Base-by-base conservation (phyloP, 129 eudicot genomes). In the Artemisia annua region DNA sequence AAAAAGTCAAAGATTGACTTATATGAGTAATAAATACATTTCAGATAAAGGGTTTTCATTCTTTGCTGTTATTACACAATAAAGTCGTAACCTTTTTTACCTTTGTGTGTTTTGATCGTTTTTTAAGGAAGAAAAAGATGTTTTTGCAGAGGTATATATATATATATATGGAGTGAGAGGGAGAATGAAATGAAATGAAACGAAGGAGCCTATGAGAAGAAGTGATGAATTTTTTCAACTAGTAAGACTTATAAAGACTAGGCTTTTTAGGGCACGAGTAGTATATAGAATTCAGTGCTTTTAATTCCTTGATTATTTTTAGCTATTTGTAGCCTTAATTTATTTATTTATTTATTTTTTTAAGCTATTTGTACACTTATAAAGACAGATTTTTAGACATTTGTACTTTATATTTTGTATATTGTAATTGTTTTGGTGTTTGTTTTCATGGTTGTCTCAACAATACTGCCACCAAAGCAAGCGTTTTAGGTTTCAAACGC, bases 181-280 rank as follows among this genome's bases (percentile, higher is more conserved):
- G 28, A 56, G 28, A 56, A 56, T 56, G 70, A 32, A 30, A 30
- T 30, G 70, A 19, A 30, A 30, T 30, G 35, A 12, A 49, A 52
- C 18, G 51, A 51, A 63, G 19, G 50, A 44, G 65, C 79, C 73
- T 75, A 56, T 67, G 81, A 24, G 75, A 60, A 69, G 53, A 77
- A 51, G 63, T 57, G 67, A 65, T 69, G 64, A 61, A 61, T 77
- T 69, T 39, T 65, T 61, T 54, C 81, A 63, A 77, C 81, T 77
- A 61, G 81, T 67, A n/a, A 30, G 1, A 28, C 15, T 77, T 67
- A 62, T 69, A 77, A 77, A 62, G 71, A 60, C 70, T 77, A 61
- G 66, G 66, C 65, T 62, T 69, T 77, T 70, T 70, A 78, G 77
- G 72, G 66, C 72, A 78, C 66, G 81, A 70, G 81, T 70, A 62